A percentile compares a stretch with the other conserved stretches of the same genome.
Evolutionary conservation across 129 eudicot genomes (phyloP).

Genomic region (Flaveria brownii): DNA sequence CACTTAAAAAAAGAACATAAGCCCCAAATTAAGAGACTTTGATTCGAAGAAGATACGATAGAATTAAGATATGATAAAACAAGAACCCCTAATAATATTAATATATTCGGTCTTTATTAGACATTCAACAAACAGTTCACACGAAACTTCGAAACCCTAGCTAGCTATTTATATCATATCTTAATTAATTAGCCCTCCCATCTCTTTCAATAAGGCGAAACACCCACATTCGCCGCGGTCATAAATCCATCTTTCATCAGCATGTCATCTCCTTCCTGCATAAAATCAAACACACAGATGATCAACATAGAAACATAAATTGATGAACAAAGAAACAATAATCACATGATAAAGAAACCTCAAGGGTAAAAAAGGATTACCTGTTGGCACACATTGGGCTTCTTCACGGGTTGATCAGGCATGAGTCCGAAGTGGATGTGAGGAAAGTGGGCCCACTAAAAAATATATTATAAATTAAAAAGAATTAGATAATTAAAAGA

Average conservation of each 20-base stretch:
- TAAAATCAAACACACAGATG: slow-evolving; percentile 32
- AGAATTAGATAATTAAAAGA: slow-evolving; percentile 18
- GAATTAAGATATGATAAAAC: slow-evolving; percentile 17
- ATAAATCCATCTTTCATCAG: slow-evolving; percentile 93
- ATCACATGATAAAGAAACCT: slow-evolving; percentile 22
- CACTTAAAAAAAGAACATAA: background rate
- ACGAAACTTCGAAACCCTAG: slow-evolving; percentile 43
- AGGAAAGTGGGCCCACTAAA: slow-evolving; percentile 99
- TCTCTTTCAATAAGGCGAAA: slow-evolving; percentile 66
- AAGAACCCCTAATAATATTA: slow-evolving; percentile 42
- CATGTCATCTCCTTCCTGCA: slow-evolving; percentile 88
- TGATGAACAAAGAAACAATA: slow-evolving; percentile 30
- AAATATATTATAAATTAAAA: slow-evolving; percentile 7
- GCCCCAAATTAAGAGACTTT: background rate
- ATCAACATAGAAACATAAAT: slow-evolving; percentile 8
- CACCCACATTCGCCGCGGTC: slow-evolving; percentile 78
- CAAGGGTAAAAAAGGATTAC: slow-evolving; percentile 38
- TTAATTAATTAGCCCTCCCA: slow-evolving; percentile 19
- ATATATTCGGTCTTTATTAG: slow-evolving; percentile 38
- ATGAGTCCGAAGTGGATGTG: slow-evolving; percentile 98
- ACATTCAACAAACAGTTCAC: slow-evolving; percentile 35
- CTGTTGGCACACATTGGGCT: slow-evolving; percentile 90
- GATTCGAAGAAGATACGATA: too few relatives aligned
- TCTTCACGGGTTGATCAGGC: slow-evolving; percentile 99
- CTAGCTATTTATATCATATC: slow-evolving; percentile 26